phyloP scores from a whole-genome alignment of 352 stramenopile species.

The Achlya hypogyna region DNA sequence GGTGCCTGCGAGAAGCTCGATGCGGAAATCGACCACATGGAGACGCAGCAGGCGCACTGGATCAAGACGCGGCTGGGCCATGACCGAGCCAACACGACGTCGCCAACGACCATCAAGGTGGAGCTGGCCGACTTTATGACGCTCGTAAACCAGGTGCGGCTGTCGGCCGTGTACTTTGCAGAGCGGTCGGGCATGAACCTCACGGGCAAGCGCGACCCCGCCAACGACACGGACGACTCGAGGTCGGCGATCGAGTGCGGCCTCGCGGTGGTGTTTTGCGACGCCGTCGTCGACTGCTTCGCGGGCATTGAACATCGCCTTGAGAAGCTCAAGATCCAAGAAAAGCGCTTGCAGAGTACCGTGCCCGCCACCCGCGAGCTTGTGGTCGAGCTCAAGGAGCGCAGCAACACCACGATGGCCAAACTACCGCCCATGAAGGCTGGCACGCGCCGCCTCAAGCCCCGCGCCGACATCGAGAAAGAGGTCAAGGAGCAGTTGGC shows the following conservation, averaged over 20 bases:
- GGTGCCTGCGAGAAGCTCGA: conserved; percentile 69
- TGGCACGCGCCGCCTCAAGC: conserved; percentile 49
- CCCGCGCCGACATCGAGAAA: conserved; percentile 65
- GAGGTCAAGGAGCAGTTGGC: conserved; percentile 82
- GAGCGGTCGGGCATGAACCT: conserved; percentile 82
- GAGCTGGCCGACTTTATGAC: conserved; percentile 74
- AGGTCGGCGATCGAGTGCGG: conserved; percentile 67
- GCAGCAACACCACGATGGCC: conserved; percentile 40
- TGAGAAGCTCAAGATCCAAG: conserved; percentile 39
- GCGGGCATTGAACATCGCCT: conserved; percentile 73
- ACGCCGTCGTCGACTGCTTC: conserved; percentile 62
- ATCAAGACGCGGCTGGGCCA: conserved; percentile 51
- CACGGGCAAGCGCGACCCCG: conserved; percentile 63
- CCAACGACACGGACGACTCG: conserved; percentile 58
- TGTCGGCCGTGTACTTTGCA: conserved; percentile 66
- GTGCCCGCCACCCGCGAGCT: conserved; percentile 51
- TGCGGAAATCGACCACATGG: conserved; percentile 61
- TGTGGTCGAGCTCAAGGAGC: conserved; percentile 54
- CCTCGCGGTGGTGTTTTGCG: conserved; percentile 48
- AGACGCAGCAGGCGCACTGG: conserved; percentile 58
- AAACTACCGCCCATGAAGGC: conserved; percentile 29
- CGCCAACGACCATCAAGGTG: conserved; percentile 78
- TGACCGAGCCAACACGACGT: conserved; percentile 30
- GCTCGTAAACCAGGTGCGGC: conserved; percentile 71
- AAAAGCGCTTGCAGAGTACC: conserved; percentile 67